Evolutionary conservation across 768 basidiomycete genomes (phyloP).

Genomic region (Suillus brevipes): DNA sequence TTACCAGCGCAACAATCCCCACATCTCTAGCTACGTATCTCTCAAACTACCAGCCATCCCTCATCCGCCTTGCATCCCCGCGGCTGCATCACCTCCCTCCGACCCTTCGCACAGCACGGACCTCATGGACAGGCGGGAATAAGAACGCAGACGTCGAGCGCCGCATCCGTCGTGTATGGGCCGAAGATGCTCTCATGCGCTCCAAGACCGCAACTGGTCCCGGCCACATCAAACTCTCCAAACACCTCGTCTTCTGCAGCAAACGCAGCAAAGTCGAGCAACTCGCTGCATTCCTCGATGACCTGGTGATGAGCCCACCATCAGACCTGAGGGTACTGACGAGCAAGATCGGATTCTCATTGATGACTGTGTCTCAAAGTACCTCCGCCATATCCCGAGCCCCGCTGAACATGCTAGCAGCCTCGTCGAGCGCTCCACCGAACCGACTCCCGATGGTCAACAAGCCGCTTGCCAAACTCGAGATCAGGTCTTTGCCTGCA

Average conservation of each 20-base stretch:
- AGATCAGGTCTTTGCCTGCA: too few species aligned
- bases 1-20: too few species aligned
- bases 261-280: conserved; percentile 65
- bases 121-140: conserved; percentile 77
- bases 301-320: too few species aligned
- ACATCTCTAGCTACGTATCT: conserved; percentile 68
- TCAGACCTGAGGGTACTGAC: too few species aligned
- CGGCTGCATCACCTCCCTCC: conserved; percentile 76
- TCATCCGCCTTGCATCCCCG: conserved; percentile 79
- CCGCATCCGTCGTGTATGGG: conserved; percentile 74
- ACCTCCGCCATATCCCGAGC: too few species aligned
- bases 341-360: too few species aligned
- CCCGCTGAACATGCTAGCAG: too few species aligned
- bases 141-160: conserved; percentile 78
- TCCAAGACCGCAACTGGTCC: conserved; percentile 25
- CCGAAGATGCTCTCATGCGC: conserved; percentile 50
- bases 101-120: conserved; percentile 69
- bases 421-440: too few species aligned
- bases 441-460: too few species aligned
- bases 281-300: too few species aligned
- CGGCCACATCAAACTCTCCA: conserved; percentile 45
- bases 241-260: conserved; percentile 85
- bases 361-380: too few species aligned
- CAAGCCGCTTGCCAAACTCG: too few species aligned
- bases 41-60: conserved; percentile 56